These are phyloP conservation scores for Colletotrichum liriopes DNA, from an alignment of 2,329 filamentous ascomycete genomes.

Conservation along the genomic window DNA sequence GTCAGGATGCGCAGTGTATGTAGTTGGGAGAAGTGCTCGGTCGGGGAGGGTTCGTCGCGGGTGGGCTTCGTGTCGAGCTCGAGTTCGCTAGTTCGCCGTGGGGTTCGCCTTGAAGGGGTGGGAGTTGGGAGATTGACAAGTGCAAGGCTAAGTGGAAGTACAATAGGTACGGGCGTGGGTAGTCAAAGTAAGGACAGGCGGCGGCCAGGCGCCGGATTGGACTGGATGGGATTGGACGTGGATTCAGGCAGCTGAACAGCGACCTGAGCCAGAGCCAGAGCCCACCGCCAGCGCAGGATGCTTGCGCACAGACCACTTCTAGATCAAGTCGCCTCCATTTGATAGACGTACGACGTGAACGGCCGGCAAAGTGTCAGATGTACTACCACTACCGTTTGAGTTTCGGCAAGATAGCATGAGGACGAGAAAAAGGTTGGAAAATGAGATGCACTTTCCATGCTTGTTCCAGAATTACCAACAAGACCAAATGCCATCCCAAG, in stretches of 20 bases:
- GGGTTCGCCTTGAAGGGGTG: slow-evolving; percentile 24
- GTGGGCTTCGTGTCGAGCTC: slow-evolving; percentile 30
- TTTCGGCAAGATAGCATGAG: slow-evolving; percentile 27
- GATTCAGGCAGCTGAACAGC: slow-evolving; percentile 34
- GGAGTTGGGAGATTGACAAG: slow-evolving; percentile 28
- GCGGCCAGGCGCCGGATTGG: slow-evolving; percentile 28
- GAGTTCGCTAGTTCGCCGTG: slow-evolving; percentile 34
- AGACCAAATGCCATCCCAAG: neutral
- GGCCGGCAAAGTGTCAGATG: slow-evolving; percentile 25
- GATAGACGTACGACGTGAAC: slow-evolving; percentile 30
- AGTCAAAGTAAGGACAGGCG: slow-evolving; percentile 30
- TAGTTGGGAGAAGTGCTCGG: neutral
- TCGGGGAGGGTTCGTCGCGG: slow-evolving; percentile 15
- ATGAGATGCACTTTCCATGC: neutral
- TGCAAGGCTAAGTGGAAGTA: slow-evolving; percentile 16
- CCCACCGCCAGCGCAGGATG: slow-evolving; percentile 9
- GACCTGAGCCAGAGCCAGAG: slow-evolving; percentile 17
- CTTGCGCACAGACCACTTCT: slow-evolving; percentile 25
- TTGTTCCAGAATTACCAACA: neutral
- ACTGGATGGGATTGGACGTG: slow-evolving; percentile 7
- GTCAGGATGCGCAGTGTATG: slow-evolving; percentile 8
- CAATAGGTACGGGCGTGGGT: slow-evolving; percentile 16
- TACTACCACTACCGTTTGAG: slow-evolving; percentile 34
- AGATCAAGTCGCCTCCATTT: slow-evolving; percentile 26
- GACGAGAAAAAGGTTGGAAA: neutral